Conservation (phyloP, 192 early-diverging fungal species). For the Coemansia sp. region DNA sequence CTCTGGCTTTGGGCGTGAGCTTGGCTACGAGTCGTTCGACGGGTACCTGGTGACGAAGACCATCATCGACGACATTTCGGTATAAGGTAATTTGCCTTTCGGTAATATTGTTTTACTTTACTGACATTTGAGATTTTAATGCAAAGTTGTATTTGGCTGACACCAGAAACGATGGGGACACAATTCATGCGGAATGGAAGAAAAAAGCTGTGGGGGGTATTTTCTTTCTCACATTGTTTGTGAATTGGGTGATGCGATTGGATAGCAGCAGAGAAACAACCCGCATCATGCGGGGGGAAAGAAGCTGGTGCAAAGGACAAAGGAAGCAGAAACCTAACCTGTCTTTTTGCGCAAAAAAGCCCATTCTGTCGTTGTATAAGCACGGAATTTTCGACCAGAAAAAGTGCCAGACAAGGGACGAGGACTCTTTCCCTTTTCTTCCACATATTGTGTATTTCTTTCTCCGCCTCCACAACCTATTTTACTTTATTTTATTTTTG, state of each 20-base stretch:
- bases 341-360: too few species aligned
- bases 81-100: slow-evolving; percentile 10
- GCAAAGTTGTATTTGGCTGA: slow-evolving; percentile 1
- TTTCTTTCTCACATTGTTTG: neutral
- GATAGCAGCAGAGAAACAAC: too few species aligned
- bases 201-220: neutral
- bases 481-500: slow-evolving; percentile 4
- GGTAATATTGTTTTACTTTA: neutral
- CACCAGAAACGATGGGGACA: slow-evolving; percentile 8
- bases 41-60: slow-evolving; percentile 48
- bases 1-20: slow-evolving; percentile 62
- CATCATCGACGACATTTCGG: slow-evolving; percentile 44
- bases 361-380: too few species aligned
- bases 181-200: neutral
- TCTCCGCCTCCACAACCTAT: neutral
- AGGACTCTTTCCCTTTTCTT: neutral
- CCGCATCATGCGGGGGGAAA: too few species aligned
- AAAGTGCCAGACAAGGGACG: neutral
- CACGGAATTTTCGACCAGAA: too few species aligned
- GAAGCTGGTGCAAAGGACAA: too few species aligned
- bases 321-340: too few species aligned
- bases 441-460: too few species aligned
- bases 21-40: slow-evolving; percentile 58
- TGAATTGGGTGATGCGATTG: too few species aligned
- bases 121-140: too few species aligned